phyloP scores from a whole-genome alignment of 495 filamentous ascomycete genomes.

The Aspergillus biplanus region DNA sequence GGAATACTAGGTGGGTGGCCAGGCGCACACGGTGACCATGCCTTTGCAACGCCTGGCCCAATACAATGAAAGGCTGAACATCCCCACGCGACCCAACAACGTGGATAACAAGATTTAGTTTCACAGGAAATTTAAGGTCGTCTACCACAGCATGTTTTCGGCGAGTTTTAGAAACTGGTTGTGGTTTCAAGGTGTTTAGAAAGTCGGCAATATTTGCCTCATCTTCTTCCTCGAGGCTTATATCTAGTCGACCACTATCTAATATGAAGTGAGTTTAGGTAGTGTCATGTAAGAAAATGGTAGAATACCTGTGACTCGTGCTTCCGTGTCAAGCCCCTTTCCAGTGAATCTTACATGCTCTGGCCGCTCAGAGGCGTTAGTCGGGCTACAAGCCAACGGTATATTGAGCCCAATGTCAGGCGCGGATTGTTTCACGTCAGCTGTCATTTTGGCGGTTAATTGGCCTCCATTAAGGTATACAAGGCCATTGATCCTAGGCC shows the following conservation, averaged over 20 bases:
- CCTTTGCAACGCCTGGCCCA: slow-evolving; percentile 66
- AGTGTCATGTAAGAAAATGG: neutral
- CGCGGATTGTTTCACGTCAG: neutral
- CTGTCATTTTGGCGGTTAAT: neutral
- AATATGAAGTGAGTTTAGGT: neutral
- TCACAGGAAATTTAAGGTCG: slow-evolving; percentile 56
- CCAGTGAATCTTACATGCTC: neutral
- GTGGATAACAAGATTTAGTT: slow-evolving; percentile 76
- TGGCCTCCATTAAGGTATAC: neutral
- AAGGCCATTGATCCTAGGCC: neutral
- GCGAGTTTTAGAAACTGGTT: neutral
- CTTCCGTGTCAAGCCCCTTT: neutral
- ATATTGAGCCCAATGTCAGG: slow-evolving; percentile 1
- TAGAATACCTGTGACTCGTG: slow-evolving; percentile 6
- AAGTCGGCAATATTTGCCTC: neutral
- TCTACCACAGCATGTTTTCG: slow-evolving; percentile 12
- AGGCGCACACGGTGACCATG: slow-evolving; percentile 75
- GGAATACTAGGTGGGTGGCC: slow-evolving; percentile 76
- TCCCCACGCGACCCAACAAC: slow-evolving; percentile 80
- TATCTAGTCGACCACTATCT: slow-evolving; percentile 7
- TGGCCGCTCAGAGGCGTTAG: neutral
- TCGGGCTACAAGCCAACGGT: neutral
- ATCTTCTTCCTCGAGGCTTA: neutral
- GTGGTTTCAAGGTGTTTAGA: neutral
- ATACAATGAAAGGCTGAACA: slow-evolving; percentile 73